phyloP scores from a whole-genome alignment of 768 basidiomycete genomes.

The Tulasnella sp. region DNA sequence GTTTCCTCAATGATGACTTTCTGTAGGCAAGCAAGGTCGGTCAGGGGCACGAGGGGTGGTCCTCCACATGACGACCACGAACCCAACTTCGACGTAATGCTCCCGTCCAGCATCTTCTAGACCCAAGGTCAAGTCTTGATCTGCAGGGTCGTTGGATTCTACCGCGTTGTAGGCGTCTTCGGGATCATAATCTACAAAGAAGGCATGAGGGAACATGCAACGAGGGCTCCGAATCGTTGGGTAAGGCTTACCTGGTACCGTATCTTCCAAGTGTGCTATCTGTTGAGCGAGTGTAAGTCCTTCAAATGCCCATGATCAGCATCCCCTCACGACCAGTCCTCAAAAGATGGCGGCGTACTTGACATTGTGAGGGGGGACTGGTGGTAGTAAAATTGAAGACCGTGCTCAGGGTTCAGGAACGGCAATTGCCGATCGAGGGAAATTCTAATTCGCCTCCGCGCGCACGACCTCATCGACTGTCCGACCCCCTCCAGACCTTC shows the following conservation, averaged over 20 bases:
- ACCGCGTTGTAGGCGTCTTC: conserved; percentile 63
- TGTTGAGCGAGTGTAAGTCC: conserved; percentile 59
- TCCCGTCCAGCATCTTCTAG: conserved; percentile 54
- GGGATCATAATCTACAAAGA: conserved; percentile 66
- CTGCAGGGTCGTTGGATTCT: conserved; percentile 43
- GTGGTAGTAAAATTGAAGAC: conserved; percentile 18
- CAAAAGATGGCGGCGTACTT: background rate
- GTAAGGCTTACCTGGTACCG: conserved; percentile 63
- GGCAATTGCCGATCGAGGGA: conserved; percentile 15
- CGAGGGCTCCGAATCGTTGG: conserved; percentile 11
- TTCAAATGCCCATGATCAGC: background rate
- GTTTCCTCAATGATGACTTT: conserved; percentile 68
- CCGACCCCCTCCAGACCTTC: background rate
- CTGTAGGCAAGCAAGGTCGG: conserved; percentile 46
- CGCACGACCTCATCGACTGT: conserved; percentile 12
- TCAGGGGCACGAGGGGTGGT: background rate
- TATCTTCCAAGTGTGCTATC: conserved; percentile 75
- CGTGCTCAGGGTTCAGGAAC: conserved; percentile 17
- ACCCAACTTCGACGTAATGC: conserved; percentile 90
- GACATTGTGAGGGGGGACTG: background rate
- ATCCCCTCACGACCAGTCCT: background rate
- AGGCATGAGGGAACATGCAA: conserved; percentile 25
- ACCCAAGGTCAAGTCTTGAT: conserved; percentile 44
- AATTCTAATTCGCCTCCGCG: conserved; percentile 13
- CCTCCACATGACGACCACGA: conserved; percentile 40